phyloP scores from a whole-genome alignment of 805 yeast genomes.

The Metschnikowia borealis region DNA sequence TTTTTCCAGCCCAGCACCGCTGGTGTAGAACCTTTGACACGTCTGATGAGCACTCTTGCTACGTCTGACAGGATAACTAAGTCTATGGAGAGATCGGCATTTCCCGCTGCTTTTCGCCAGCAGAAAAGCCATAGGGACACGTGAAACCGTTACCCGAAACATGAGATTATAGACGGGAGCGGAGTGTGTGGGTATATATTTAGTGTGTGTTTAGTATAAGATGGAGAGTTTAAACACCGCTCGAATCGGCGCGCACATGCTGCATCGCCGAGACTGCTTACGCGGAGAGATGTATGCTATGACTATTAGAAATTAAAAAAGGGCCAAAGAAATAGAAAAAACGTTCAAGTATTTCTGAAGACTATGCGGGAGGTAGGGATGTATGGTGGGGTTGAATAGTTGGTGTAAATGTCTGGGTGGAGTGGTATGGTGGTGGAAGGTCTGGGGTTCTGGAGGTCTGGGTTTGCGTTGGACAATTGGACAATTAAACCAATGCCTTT shows the following conservation, averaged over 20 bases:
- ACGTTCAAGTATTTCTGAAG: too few species aligned
- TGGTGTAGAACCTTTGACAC: neutral
- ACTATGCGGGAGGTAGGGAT: too few species aligned
- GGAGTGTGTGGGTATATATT: neutral
- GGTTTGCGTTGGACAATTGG: too few species aligned
- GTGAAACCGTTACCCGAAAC: neutral
- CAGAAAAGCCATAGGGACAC: neutral
- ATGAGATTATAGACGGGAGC: neutral
- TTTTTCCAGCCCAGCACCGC: neutral
- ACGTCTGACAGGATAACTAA: neutral
- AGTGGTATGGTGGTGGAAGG: too few species aligned
- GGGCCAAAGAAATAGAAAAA: too few species aligned
- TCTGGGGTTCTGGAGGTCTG: neutral
- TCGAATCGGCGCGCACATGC: slow-evolving; percentile 1
- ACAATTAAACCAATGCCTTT: neutral
- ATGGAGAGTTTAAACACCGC: neutral
- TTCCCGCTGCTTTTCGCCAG: neutral
- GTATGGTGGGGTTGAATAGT: too few species aligned
- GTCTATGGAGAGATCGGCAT: neutral
- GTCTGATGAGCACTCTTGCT: neutral
- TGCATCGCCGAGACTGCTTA: neutral
- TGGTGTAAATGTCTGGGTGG: too few species aligned
- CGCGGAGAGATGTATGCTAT: neutral
- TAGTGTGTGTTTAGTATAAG: too few species aligned
- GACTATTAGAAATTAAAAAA: too few species aligned